Base-by-base conservation (phyloP, 148 eudicot species). In the Nepenthes gracilis region DNA sequence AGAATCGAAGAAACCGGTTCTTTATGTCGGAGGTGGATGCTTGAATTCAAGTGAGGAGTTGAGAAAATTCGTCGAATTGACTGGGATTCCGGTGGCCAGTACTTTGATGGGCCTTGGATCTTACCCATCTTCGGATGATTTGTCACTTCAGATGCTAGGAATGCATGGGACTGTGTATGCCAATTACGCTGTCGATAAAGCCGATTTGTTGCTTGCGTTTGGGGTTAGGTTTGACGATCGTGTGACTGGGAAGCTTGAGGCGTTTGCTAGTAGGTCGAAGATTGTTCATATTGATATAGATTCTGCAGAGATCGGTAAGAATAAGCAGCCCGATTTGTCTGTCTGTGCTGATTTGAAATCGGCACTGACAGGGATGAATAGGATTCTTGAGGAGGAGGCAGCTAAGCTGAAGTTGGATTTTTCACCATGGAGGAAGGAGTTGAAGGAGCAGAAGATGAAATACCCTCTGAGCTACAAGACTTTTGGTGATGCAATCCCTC, bases 131-230 rank as follows among this genome's bases (percentile, higher is more conserved):
- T 72, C 78, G 32, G 82, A 82, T 60, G 87, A 84, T 5, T 37
- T 80, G 64, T 75, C 94, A 0, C 68, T 86, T 34, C 86, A 80
- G 12, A 89, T 89, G 97, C 67, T 89, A 52, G 97, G 97, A 12
- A 86, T 86, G 97, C 94, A 89, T 65, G 97, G 97, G 48, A 86
- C 94, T 57, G 97, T 89, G 12, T 86, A 84, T 45, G 97, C 97
- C 0, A 89, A 89, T 59, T 89, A 81, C 70, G 82, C 94, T 0
- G 86, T 89, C 38, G 90, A 89, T 73, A 78, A 77, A 61, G 83
- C 88, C 49, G 97, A 89, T 77, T 75, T 89, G 85, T 68, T 89
- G 75, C 77, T 89, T 36, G 97, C 97, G 2, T 89, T 89, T 63
- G 97, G 97, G 58, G 97, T 89, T 6, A 69, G 97, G 67, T 89